These are phyloP conservation scores for Serendipita sp. DNA, from an alignment of 768 basidiomycete species.

Conservation along the genomic window DNA sequence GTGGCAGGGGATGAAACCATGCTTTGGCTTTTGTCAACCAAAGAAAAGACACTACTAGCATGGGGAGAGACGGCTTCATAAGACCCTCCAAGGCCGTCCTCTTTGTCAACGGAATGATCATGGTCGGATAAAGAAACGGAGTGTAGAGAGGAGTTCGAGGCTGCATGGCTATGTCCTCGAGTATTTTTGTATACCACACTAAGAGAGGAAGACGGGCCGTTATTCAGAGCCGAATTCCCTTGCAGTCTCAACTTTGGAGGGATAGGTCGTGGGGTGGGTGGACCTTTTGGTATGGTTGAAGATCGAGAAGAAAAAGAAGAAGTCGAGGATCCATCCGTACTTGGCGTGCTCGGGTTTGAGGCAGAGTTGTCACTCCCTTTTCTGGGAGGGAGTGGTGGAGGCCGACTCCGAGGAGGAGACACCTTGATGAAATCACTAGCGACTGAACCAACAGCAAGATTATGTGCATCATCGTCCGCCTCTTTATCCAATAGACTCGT, in stretches of 20 bases:
- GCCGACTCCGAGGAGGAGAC: background rate
- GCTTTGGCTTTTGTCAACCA: slow-evolving; percentile 36
- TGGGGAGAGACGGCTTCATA: slow-evolving; percentile 52
- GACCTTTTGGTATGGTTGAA: background rate
- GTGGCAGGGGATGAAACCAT: slow-evolving; percentile 20
- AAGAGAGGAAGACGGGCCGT: background rate
- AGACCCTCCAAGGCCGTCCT: slow-evolving; percentile 48
- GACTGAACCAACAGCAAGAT: background rate
- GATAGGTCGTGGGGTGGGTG: background rate
- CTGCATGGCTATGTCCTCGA: slow-evolving; percentile 39
- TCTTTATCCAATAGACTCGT: background rate
- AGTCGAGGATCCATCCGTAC: background rate
- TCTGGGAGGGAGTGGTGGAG: background rate
- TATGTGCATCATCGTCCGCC: background rate
- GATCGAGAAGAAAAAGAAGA: background rate
- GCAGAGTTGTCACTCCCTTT: background rate
- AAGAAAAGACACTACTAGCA: slow-evolving; percentile 32
- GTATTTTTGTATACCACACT: slow-evolving; percentile 10
- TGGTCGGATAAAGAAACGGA: slow-evolving; percentile 57
- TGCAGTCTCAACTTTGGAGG: background rate
- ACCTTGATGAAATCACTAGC: slow-evolving; percentile 3
- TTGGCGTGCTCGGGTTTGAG: background rate
- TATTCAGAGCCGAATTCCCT: background rate
- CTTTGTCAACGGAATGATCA: slow-evolving; percentile 28
- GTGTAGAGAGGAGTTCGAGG: slow-evolving; percentile 70